Conservation (phyloP, 192 early-diverging fungal species). For the Powellomyces hirtus region DNA sequence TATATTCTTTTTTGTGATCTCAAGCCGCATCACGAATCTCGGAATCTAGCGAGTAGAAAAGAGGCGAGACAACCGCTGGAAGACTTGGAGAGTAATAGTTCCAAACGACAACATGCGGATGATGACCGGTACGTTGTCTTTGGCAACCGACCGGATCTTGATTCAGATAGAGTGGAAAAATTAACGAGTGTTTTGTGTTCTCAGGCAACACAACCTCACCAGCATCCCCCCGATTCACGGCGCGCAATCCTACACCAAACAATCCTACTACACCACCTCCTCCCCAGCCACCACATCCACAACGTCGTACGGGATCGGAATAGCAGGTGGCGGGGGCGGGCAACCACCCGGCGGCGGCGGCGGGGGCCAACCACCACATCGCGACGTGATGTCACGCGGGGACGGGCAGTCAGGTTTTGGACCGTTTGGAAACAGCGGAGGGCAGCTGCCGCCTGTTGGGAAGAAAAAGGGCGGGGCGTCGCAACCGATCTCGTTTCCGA, state of each 20-base stretch:
- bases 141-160: not conserved
- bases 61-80: constrained; percentile 40
- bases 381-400: constrained; percentile 20
- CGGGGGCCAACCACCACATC: not conserved
- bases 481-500: constrained; percentile 23
- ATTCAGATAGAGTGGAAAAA: not conserved
- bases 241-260: constrained; percentile 17
- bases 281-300: not conserved
- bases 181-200: not conserved
- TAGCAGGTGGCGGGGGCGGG: too few relatives aligned
- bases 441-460: constrained; percentile 6
- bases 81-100: constrained; percentile 42
- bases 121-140: constrained; percentile 29
- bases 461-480: constrained; percentile 26
- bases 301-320: not conserved
- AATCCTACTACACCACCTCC: constrained; percentile 21
- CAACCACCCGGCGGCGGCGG: not conserved
- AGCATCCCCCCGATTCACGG: constrained; percentile 31
- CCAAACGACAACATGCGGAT: constrained; percentile 6
- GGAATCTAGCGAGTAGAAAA: constrained; percentile 34
- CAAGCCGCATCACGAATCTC: constrained; percentile 11
- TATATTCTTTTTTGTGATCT: not conserved
- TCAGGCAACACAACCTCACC: not conserved
- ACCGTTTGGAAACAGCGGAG: constrained; percentile 6
- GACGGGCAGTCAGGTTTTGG: constrained; percentile 4